These are phyloP conservation scores for Flaveria linearis DNA, from an alignment of 129 eudicot species.

Conservation along the genomic window DNA sequence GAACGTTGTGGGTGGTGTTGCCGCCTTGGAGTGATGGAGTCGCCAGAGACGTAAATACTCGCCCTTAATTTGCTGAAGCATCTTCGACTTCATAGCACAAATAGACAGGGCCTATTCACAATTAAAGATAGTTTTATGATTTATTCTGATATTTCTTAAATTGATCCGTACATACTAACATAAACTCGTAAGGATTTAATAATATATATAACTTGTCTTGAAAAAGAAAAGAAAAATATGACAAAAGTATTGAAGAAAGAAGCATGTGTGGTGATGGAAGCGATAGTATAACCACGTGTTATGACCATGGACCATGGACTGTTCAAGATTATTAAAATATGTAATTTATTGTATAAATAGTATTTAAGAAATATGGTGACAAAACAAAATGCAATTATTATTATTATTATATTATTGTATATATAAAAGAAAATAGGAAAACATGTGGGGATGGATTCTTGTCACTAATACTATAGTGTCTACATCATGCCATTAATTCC, in stretches of 20 bases:
- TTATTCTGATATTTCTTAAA: no score
- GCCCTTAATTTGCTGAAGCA: no score
- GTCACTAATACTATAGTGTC: conserved; percentile 5
- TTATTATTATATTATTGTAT: neutral
- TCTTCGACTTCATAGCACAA: no score
- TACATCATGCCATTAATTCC: conserved; percentile 29
- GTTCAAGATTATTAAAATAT: neutral
- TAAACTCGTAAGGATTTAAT: no score
- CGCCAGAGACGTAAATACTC: no score
- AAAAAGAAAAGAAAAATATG: neutral
- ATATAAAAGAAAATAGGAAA: neutral
- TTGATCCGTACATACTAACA: no score
- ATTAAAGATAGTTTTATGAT: no score
- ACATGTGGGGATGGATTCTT: conserved; percentile 29
- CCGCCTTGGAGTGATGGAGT: no score
- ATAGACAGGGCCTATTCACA: no score
- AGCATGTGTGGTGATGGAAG: conserved; percentile 27
- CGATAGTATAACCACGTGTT: conserved; percentile 22
- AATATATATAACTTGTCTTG: neutral
- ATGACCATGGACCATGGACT: neutral
- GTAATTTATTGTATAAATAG: neutral
- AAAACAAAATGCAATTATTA: conserved; percentile 21
- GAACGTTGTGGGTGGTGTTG: no score
- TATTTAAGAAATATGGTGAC: conserved; percentile 18
- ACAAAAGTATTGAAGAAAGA: conserved; percentile 11